Evolutionary conservation across 1,284 basidiomycete genomes (phyloP).

Genomic region (Austropuccinia psidii): DNA sequence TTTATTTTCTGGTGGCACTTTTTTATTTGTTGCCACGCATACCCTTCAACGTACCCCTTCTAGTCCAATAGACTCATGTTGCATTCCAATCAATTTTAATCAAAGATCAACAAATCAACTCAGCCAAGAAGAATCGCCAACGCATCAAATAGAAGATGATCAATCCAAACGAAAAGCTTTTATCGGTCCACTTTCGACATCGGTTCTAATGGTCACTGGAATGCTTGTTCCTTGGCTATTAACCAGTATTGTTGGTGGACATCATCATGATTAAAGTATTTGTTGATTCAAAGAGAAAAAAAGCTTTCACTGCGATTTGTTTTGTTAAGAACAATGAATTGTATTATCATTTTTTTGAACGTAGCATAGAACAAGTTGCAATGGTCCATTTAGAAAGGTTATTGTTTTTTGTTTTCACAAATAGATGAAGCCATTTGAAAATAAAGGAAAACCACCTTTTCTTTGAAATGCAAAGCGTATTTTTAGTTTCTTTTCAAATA

Average conservation of each 20-base stretch:
- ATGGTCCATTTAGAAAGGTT: no score
- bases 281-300: no score
- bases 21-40: constrained; percentile 80
- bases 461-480: no score
- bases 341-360: no score
- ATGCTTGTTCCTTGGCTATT: constrained; percentile 15
- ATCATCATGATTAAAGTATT: not conserved
- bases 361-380: no score
- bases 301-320: no score
- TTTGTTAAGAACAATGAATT: no score
- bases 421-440: no score
- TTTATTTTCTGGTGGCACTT: constrained; percentile 81
- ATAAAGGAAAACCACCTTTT: no score
- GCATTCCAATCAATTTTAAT: not conserved
- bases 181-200: not conserved
- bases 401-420: no score
- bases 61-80: constrained; percentile 1
- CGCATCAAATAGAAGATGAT: not conserved
- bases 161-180: not conserved
- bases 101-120: not conserved
- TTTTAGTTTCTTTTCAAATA: no score
- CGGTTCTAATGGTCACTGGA: constrained; percentile 1
- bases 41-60: constrained; percentile 42
- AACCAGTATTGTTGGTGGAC: not conserved
- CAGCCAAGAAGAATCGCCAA: not conserved